phyloP scores from a whole-genome alignment of 176 grass and related monocot species.

The Lolium rigidum region DNA sequence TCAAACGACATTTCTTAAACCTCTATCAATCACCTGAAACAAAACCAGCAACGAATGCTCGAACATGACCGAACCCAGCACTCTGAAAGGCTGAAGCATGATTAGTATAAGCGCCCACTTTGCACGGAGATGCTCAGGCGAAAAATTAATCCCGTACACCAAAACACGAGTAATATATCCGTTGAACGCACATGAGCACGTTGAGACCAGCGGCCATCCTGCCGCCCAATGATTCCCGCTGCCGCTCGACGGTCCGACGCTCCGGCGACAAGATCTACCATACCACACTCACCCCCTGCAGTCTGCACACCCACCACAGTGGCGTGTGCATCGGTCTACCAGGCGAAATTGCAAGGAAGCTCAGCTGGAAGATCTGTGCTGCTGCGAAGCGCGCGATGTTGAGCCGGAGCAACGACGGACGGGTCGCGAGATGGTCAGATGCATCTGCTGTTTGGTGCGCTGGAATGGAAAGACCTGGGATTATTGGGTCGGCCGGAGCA shows the following conservation, averaged over 20 bases:
- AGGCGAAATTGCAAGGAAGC: too few species aligned
- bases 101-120: too few species aligned
- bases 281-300: too few species aligned
- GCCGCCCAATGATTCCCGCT: constrained; percentile 38
- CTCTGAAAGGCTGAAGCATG: not conserved
- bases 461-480: too few species aligned
- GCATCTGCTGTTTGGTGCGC: too few species aligned
- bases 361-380: too few species aligned
- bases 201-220: constrained; percentile 38
- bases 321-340: not conserved
- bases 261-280: constrained; percentile 23
- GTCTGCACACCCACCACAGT: not conserved
- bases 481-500: not conserved
- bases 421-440: too few species aligned
- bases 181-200: not conserved
- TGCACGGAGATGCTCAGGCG: too few species aligned
- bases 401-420: too few species aligned
- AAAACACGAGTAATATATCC: not conserved
- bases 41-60: not conserved
- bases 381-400: too few species aligned
- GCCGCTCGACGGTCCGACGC: constrained; percentile 23
- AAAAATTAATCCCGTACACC: not conserved
- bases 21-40: not conserved
- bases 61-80: not conserved
- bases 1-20: not conserved